Base-by-base conservation (phyloP, 139 green algal genomes). In the Chlamydomonas sp. region DNA sequence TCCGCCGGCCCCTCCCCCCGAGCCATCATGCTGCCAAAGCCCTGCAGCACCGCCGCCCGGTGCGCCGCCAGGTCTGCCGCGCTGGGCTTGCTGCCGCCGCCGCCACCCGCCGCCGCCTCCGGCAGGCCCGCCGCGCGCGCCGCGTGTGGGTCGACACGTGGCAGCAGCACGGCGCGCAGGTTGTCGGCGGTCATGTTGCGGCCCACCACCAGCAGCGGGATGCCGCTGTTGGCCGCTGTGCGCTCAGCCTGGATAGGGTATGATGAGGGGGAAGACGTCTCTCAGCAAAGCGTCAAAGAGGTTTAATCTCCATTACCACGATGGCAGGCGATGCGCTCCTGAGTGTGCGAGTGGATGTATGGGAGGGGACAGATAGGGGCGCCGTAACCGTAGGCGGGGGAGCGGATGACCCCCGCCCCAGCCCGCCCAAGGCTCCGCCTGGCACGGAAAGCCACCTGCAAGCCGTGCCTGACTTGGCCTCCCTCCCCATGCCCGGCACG, bases 201-300 rank as follows among this genome's bases (percentile, higher is more conserved):
- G 3, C 87, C 87, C 64, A 88, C 80, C 80, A 80, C 71, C 8
- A 88, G 8, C 59, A 85, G 85, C 18, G 87, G 87, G 5, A 90
- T 79, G 66, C 78, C 74, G 0, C 67, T 63, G 67, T 90, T 90
- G 87, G 76, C 81, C 0, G 87, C 87, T 16, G 80, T 90, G 5
- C n/a, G 18, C 75, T 90, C 87, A 20, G 57, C 87, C 87, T 90
- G 61, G 78, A 71, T 7, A 5, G 10, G 78, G 58, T 6, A 69
- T 81, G 18, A 59, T 7, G 17, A 17, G 59, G 78, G 17, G 71
- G 78, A 8, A 60, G 60, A 76, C 15, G 12, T 20, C 15, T 5
- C 5, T 20, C 15, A 57, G 71, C 15, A 57, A 76, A n/a, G 16
- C n/a, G 16, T 5, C 16, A 31, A 20, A 57, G 31, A 49, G 31